Conservation (phyloP, 176 grass and related monocot species). For the Oryza longistaminata region DNA sequence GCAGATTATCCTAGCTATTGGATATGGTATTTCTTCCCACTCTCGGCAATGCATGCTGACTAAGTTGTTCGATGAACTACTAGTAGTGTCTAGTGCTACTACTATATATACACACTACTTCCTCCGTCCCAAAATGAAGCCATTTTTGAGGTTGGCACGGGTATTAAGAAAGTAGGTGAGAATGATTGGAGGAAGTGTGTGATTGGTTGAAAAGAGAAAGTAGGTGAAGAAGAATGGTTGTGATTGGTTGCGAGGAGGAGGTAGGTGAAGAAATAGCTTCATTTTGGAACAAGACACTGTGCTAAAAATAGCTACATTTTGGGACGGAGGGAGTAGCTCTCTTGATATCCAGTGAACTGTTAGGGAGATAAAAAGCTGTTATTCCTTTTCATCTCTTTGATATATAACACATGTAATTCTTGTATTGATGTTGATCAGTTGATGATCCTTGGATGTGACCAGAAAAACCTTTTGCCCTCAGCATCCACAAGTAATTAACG, state of each 20-base stretch:
- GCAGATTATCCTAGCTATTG: constrained; percentile 2
- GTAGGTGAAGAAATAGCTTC: too few relatives aligned
- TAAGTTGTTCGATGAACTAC: not conserved
- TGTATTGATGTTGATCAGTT: not conserved
- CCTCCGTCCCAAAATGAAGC: too few relatives aligned
- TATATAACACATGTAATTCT: not conserved
- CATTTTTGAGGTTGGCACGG: too few relatives aligned
- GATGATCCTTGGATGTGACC: not conserved
- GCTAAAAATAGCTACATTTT: too few relatives aligned
- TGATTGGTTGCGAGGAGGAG: too few relatives aligned
- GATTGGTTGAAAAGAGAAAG: too few relatives aligned
- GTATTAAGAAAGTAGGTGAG: too few relatives aligned
- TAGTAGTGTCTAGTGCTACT: not conserved
- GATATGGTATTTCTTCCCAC: constrained; percentile 4
- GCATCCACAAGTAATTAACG: constrained; percentile 12
- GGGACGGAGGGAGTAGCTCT: too few relatives aligned
- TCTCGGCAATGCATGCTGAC: not conserved
- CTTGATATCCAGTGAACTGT: not conserved
- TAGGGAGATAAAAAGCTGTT: not conserved
- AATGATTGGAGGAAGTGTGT: too few relatives aligned
- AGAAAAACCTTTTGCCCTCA: not conserved
- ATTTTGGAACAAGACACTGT: too few relatives aligned
- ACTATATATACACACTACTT: not conserved
- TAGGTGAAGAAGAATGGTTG: too few relatives aligned
- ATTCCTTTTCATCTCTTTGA: not conserved